Evolutionary conservation across 2,329 filamentous ascomycete species (phyloP), one percentile per base, ranked within the genome.

Genomic region (Coniochaeta sp.): DNA sequence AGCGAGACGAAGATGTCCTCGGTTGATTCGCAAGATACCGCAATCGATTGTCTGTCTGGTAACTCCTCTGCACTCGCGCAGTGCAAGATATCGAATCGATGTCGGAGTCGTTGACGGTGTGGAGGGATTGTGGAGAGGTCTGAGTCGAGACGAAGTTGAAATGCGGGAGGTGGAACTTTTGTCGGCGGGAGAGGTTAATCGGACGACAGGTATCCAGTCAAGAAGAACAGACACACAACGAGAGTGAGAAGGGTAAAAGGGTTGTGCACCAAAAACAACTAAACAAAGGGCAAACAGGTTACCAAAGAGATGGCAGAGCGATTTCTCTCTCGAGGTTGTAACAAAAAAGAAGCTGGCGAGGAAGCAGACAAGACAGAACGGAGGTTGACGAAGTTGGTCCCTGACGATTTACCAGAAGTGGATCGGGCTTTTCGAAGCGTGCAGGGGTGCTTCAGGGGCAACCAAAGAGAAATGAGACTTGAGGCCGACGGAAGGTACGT

Each of bases 111-210:
- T 14, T 14, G 13, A 30, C n/a, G 30, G n/a, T 48, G 45, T 48
- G 45, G 45, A 48, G 45, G 45, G 28, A 48, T 18, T 48, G 45
- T 48, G 45, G 45, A 48, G 45, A 20, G 33, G 38, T 42, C 38
- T 42, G 7, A 48, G 18, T 48, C 45, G 45, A 48, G 45, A 48
- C 27, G 28, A 20, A 28, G 24, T 38, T 28, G 45, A 18, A 31
- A 48, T 28, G 45, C 18, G 45, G 45, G 45, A 47, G 16, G n/a
- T 42, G 38, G 38, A 42, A 22, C 33, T 38, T 3, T 26, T 26
- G 38, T 42, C 27, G 18, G 38, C 20, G 9, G n/a, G 18, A 22
- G 13, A 42, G 38, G 38, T 42, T 42, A 42, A 42, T 42, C 38
- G 22, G 22, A 42, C 38, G 20, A 42, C 38, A 42, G 20, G 22